These are phyloP conservation scores for Chondrostereum purpureum DNA, from an alignment of 1,284 basidiomycete species.

Conservation along the genomic window DNA sequence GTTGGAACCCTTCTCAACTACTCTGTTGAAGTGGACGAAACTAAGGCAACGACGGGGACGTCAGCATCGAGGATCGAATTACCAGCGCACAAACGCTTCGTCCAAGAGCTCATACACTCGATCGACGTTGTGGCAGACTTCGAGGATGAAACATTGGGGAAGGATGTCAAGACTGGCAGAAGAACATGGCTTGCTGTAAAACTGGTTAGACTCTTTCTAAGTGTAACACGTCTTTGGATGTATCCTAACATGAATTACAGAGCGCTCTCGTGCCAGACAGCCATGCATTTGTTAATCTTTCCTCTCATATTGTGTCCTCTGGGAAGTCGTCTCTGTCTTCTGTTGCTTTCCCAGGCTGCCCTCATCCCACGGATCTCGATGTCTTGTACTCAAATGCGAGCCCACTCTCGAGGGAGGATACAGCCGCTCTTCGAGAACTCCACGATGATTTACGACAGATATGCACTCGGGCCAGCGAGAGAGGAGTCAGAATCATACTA, in stretches of 20 bases:
- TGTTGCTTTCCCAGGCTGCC: constrained; percentile 62
- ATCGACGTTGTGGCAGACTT: constrained; percentile 77
- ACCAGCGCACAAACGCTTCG: constrained; percentile 52
- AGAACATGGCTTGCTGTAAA: constrained; percentile 82
- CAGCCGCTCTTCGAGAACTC: constrained; percentile 53
- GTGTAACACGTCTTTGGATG: no score
- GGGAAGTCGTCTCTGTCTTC: constrained; percentile 26
- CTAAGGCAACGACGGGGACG: constrained; percentile 33
- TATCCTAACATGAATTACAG: constrained; percentile 24
- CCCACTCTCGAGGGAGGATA: constrained; percentile 44
- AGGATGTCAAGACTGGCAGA: constrained; percentile 31
- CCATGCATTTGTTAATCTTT: constrained; percentile 47
- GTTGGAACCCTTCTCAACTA: constrained; percentile 81
- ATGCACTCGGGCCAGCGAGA: constrained; percentile 51
- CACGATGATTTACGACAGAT: constrained; percentile 54
- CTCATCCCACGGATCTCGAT: constrained; percentile 42
- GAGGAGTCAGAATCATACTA: constrained; percentile 61
- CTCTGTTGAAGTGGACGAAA: constrained; percentile 77
- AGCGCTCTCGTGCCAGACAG: constrained; percentile 60
- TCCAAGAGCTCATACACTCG: constrained; percentile 65
- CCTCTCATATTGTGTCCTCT: constrained; percentile 40
- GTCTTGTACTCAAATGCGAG: constrained; percentile 26
- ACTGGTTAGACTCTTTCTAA: no score
- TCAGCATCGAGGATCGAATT: constrained; percentile 15
- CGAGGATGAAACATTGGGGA: constrained; percentile 45